These are phyloP conservation scores for Pseudocercospora vitis DNA, from an alignment of 2,329 filamentous ascomycete genomes.

Conservation along the genomic window DNA sequence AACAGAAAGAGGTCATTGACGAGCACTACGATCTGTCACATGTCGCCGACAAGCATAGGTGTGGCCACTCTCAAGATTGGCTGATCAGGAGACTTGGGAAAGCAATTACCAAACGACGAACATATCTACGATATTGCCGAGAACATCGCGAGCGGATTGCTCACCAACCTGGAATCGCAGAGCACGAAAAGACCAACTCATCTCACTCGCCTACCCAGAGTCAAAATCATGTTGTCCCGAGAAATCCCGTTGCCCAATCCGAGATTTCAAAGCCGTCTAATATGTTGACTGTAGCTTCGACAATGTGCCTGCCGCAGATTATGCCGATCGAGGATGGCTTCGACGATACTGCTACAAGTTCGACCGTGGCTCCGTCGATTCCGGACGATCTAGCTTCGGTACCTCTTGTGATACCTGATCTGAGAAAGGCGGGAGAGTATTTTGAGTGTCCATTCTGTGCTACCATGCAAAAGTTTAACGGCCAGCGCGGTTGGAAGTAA, in stretches of 20 bases:
- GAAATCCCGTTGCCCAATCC: not conserved
- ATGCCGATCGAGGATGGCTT: not conserved
- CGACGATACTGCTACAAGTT: constrained; percentile 1
- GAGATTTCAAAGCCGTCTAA: not conserved
- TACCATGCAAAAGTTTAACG: constrained; percentile 4
- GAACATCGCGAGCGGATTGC: not conserved
- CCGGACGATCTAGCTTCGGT: not conserved
- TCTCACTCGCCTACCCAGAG: no score
- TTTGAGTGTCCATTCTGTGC: constrained; percentile 10
- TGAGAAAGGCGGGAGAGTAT: not conserved
- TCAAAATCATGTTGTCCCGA: not conserved
- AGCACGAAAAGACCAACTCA: no score
- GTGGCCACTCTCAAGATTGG: not conserved
- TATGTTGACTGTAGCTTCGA: not conserved
- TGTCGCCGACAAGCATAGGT: not conserved
- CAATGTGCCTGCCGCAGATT: not conserved
- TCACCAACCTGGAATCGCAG: not conserved
- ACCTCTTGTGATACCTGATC: not conserved
- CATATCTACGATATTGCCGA: constrained; percentile 8
- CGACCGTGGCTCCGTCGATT: not conserved
- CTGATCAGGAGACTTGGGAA: constrained; percentile 1
- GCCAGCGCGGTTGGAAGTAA: constrained; percentile 8
- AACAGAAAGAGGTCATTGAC: not conserved
- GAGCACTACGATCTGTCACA: constrained; percentile 2
- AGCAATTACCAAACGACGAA: constrained; percentile 9